These are phyloP conservation scores for Nemania sp. DNA, from an alignment of 2,329 filamentous ascomycete species.

Conservation along the genomic window DNA sequence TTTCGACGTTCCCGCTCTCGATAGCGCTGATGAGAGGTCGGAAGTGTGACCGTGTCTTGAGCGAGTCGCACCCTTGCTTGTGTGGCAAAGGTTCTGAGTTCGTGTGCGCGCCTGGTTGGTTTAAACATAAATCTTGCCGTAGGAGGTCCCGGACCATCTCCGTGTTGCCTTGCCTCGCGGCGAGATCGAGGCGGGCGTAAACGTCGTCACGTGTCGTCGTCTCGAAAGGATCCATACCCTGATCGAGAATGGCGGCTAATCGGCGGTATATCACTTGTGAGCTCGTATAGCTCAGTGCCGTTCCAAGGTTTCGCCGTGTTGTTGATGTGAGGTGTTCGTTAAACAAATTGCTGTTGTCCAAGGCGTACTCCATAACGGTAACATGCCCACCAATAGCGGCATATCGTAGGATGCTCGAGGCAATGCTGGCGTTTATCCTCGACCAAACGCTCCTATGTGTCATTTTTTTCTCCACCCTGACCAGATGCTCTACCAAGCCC, in stretches of 20 bases:
- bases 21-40: constrained; percentile 39
- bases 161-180: constrained; percentile 36
- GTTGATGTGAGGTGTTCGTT: constrained; percentile 31
- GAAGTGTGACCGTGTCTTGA: constrained; percentile 29
- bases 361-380: constrained; percentile 35
- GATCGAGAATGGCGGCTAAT: constrained; percentile 25
- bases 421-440: constrained; percentile 35
- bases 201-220: constrained; percentile 30
- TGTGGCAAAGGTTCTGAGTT: constrained; percentile 25
- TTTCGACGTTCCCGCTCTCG: constrained; percentile 38
- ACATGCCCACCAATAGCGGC: constrained; percentile 33
- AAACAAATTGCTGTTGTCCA: constrained; percentile 35
- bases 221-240: constrained; percentile 32
- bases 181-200: constrained; percentile 35
- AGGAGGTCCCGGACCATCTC: constrained; percentile 36
- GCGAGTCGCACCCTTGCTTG: constrained; percentile 32
- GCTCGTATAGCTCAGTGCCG: constrained; percentile 31
- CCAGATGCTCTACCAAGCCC: constrained; percentile 37
- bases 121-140: constrained; percentile 36
- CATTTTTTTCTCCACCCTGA: constrained; percentile 35
- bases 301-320: constrained; percentile 35
- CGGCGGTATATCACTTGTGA: constrained; percentile 23
- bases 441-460: constrained; percentile 28
- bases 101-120: constrained; percentile 30
- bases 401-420: constrained; percentile 37